Evolutionary conservation across 1,284 basidiomycete species (phyloP).

Genomic region (Sparassis latifolia): DNA sequence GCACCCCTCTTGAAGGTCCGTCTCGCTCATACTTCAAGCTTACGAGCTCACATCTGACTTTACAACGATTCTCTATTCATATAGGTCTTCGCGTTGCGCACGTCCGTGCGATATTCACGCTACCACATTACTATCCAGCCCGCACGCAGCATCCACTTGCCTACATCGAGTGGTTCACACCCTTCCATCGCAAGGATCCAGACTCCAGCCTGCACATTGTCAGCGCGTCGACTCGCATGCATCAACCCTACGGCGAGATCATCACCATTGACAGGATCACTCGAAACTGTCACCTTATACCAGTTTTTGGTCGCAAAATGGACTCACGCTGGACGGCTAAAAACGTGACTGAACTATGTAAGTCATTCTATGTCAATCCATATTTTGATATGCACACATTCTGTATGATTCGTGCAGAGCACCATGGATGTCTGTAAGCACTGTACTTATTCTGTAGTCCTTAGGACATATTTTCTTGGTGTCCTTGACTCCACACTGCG

Average conservation of each 20-base stretch:
- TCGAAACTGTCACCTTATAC: background rate
- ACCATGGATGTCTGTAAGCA: no score
- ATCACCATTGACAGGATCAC: background rate
- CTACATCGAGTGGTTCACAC: background rate
- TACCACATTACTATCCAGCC: background rate
- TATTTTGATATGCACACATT: background rate
- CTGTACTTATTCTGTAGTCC: no score
- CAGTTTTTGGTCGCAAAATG: background rate
- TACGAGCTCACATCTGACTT: background rate
- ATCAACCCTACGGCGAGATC: background rate
- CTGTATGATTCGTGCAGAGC: no score
- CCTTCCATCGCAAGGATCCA: background rate
- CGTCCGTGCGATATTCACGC: background rate
- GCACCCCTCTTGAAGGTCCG: background rate
- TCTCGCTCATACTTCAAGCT: background rate
- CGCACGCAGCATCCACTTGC: background rate
- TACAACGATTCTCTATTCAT: background rate
- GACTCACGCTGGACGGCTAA: background rate
- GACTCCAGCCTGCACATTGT: background rate
- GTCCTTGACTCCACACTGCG: no score
- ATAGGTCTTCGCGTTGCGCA: background rate
- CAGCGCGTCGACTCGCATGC: background rate
- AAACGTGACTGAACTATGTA: background rate
- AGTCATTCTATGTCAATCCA: background rate
- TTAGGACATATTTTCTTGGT: no score